Base-by-base conservation (phyloP, 1,139 yeast species). In the Martiniozyma asiatica region DNA sequence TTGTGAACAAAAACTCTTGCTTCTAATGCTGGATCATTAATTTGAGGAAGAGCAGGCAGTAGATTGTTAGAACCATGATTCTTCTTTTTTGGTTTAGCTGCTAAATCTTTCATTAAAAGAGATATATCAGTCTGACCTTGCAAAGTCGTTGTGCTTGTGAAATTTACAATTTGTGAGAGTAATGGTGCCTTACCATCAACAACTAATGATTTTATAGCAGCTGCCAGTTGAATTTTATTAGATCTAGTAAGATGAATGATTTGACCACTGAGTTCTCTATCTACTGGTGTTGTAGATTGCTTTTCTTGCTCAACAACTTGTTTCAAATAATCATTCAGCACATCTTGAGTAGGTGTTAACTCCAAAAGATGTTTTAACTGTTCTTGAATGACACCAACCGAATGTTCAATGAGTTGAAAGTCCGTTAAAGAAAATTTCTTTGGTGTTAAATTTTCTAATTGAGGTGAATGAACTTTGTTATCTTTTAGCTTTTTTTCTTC, bases 1-100 rank as follows among this genome's bases (percentile, higher is more conserved):
- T 74, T 75, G 51, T 89, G 97, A 15, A 78, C 71, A 47, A 85
- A 89, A 0, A 85, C 95, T 32, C 81, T 67, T 8, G 74, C 71
- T 37, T 63, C 60, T 15, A 87, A 64, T 5, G 60, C 61, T 1
- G 68, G 66, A 45, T 79, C 70, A 8, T 61, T 53, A 31, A 89
- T 81, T 15, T 53, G 55, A 0, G 97, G 97, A 16, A 87, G 54
- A 5, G 62, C 61, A 1, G 96, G 96, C 1, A 30, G 15, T 17
- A 17, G 14, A 15, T 25, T 22, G 10, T 25, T 11, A 6, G 22
- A 8, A 21, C 32, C 32, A 22, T 26, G 22, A 17, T 30, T 26
- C 16, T 30, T 27, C 9, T 23, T 17, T 20, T 30, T 30, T 20
- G 20, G 44, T 41, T 42, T 42, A 11, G 43, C 35, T 19, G 12